Evolutionary conservation across 805 yeast species (phyloP), one percentile per base, ranked within the genome.

Genomic region (Teunomyces panamensis): DNA sequence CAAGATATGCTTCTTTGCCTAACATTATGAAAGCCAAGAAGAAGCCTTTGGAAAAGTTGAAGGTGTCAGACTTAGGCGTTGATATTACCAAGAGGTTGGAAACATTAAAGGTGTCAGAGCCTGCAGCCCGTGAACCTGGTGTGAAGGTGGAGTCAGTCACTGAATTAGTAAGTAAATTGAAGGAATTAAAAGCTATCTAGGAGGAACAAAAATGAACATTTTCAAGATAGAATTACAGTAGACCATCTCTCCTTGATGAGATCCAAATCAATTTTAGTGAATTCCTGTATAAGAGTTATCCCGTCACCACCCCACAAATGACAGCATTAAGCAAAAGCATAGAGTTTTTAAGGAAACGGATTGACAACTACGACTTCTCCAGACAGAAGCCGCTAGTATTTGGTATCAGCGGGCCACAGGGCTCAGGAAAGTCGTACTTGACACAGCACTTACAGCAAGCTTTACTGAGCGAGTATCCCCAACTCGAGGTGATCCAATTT

Each of bases 11-110:
- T n/a, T 82, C 96, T 10, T 77, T 94, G 63, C 97, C 97, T 51
- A 94, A 92, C 67, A 81, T 91, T 74, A 94, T 94, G 98, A 94
- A 94, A 76, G 98, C 98, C 47, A 94, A 94, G 77, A 91, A 91
- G 81, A 91, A 89, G 77, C 96, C 96, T 3, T 75, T 91, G 64
- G 89, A 83, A 57, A 75, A 81, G 61, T 65, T 80, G 67, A 69
- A 78, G 72, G 66, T 71, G 13, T 68, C 84, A 16, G 95, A 87
- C 57, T 79, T 88, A 50, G 87, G 84, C n/a, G 77, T 86, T 30
- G 87, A 84, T 39, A 62, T 82, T 9, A 65, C 79, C 29, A 78
- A 80, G 32, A 80, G 92, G 58, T 69, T 91, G 50, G 83, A 87
- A 62, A 74, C 83, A 2, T 60, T 88, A 49, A 80, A 83, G 62